Conservation (phyloP, 192 early-diverging fungal species). For the Endogone sp. region DNA sequence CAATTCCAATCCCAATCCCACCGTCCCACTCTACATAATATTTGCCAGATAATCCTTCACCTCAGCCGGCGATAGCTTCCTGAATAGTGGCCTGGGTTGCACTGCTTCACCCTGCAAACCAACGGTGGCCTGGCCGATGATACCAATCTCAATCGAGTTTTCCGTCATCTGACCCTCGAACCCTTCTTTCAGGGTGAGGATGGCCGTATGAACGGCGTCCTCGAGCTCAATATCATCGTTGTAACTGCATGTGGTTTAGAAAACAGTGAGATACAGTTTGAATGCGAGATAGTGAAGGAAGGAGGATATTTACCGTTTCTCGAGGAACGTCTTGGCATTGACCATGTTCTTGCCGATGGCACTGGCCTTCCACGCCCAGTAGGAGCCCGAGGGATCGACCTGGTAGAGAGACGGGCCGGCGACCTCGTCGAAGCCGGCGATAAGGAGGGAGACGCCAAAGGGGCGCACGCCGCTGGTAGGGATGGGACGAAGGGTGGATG, state of each 20-base stretch:
- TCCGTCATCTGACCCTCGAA: slow-evolving; percentile 99
- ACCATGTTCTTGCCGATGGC: slow-evolving; percentile 99
- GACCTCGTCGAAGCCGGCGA: slow-evolving; percentile 90
- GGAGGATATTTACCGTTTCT: slow-evolving; percentile 70
- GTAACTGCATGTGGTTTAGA: slow-evolving; percentile 42
- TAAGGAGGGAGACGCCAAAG: slow-evolving; percentile 96
- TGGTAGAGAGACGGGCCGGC: slow-evolving; percentile 93
- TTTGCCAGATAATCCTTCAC: slow-evolving; percentile 98
- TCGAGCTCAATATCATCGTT: slow-evolving; percentile 94
- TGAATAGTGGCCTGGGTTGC: slow-evolving; percentile 68
- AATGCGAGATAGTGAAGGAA: background rate
- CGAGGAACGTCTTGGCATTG: slow-evolving; percentile 99
- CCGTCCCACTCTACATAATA: slow-evolving; percentile 68
- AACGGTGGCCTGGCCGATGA: slow-evolving; percentile 58
- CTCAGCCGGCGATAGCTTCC: slow-evolving; percentile 75
- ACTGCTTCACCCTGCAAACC: slow-evolving; percentile 52
- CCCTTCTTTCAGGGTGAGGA: slow-evolving; percentile 98
- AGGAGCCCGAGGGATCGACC: slow-evolving; percentile 98
- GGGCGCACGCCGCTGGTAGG: slow-evolving; percentile 90
- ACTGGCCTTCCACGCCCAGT: slow-evolving; percentile 98
- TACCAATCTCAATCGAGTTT: slow-evolving; percentile 91
- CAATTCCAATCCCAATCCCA: no score
- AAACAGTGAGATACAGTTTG: background rate
- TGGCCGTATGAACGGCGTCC: slow-evolving; percentile 98
- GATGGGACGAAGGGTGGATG: no score